Percentiles rank a stretch among this genome's conserved stretches.
Evolutionary conservation across 257 asterid species (phyloP).

Genomic region (Fraxinus excelsior): DNA sequence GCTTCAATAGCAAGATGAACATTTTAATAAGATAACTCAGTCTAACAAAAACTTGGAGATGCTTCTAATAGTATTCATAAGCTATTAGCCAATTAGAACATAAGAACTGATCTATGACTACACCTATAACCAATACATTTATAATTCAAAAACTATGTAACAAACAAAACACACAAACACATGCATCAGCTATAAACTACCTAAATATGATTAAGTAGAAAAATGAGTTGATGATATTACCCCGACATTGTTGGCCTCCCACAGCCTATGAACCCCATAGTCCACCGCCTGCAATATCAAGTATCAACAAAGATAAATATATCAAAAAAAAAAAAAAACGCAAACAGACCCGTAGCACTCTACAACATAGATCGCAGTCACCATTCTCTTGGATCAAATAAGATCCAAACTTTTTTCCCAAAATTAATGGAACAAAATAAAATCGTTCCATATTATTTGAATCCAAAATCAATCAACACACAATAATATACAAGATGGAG

Average conservation of each 20-base stretch:
- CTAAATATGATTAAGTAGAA: background rate
- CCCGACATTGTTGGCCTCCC: constrained; percentile 78
- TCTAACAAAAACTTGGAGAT: background rate
- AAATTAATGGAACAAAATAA: background rate
- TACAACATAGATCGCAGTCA: background rate
- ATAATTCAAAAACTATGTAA: background rate
- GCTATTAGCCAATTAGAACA: background rate
- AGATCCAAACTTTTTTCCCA: background rate
- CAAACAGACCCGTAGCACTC: background rate
- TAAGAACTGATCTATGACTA: background rate
- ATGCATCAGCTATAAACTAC: background rate
- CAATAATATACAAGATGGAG: background rate
- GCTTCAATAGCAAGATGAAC: background rate
- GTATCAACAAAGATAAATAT: constrained; percentile 23
- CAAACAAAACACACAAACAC: background rate
- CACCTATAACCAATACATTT: background rate
- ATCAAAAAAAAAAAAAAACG: constrained; percentile 4
- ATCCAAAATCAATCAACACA: constrained; percentile 31
- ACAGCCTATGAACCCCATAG: constrained; percentile 57
- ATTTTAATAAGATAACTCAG: background rate
- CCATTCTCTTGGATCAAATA: background rate
- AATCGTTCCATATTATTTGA: constrained; percentile 21
- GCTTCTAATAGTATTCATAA: background rate
- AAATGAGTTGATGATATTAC: constrained; percentile 32
- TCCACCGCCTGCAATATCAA: constrained; percentile 66